Base-by-base conservation (phyloP, 1,139 yeast genomes). In the Yamadazyma oceani region DNA sequence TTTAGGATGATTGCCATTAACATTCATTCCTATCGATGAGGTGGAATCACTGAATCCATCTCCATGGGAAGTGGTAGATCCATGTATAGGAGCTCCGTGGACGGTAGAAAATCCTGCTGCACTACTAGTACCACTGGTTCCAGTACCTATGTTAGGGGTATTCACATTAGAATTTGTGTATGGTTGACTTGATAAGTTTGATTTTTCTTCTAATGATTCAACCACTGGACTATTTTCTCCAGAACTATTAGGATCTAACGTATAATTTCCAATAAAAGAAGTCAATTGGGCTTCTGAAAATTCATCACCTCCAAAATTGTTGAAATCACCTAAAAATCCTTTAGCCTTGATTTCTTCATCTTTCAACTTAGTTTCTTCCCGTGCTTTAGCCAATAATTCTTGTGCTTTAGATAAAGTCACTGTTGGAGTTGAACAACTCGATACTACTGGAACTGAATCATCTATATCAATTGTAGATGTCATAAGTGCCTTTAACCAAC, bases 401-500 rank as follows among this genome's bases (percentile, higher is more conserved):
- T 88, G 95, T 0, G 98, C 98, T 51, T 80, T 82, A 33, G 79
- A 78, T 46, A 92, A 69, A 17, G 95, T 82, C 10, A 92, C 92
- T 0, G 97, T 92, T 12, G 97, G 97, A 0, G 97, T 88, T 6
- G 85, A 82, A 59, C 96, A 92, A 22, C 97, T 85, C 44, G 96
- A 85, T n/a, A 90, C 85, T 3, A 88, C 94, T 0, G 98, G 97
- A 11, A 86, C 88, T 2, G 87, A 65, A 43, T 92, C 97, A 62
- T 94, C 98, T 37, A 95, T 75, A 58, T 92, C 99, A 51, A 92
- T 94, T 0, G 98, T 92, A 0, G 97, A 95, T 43, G 92, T 88
- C 80, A 90, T 87, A 45, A 92, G 68, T 0, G 97, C 96, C 41
- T 90, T 86, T 78, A 90, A 82, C 99, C 99, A 92, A 1, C 78